Conservation (phyloP, 2,329 filamentous ascomycete species). For the Leptosphaerulina australis region DNA sequence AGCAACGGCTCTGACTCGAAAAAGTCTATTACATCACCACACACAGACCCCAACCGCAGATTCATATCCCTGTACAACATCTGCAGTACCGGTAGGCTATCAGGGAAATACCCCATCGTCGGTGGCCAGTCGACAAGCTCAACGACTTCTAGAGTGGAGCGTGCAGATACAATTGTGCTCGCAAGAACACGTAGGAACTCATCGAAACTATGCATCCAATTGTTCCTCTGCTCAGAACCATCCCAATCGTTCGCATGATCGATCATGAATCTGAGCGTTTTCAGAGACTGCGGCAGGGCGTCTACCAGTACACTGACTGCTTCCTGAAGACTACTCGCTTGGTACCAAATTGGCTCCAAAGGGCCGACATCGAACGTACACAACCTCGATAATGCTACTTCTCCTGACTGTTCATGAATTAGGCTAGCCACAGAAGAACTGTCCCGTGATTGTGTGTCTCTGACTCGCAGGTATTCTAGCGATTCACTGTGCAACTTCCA, state of each 20-base stretch:
- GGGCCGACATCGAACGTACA: background rate
- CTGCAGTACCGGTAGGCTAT: background rate
- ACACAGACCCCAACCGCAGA: background rate
- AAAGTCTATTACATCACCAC: background rate
- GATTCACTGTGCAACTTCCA: background rate
- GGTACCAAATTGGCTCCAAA: background rate
- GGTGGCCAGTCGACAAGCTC: constrained; percentile 4
- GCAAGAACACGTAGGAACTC: background rate
- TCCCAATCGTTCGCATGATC: no score
- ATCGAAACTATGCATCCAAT: no score
- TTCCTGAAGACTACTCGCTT: no score
- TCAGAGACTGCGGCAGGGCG: background rate
- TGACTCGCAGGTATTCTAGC: background rate
- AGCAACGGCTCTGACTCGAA: background rate
- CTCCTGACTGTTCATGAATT: no score
- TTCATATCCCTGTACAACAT: background rate
- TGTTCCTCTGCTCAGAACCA: no score
- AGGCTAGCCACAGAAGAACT: no score
- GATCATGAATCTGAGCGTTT: background rate
- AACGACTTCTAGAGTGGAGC: background rate
- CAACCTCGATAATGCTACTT: background rate
- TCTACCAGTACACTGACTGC: background rate
- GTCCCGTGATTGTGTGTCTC: background rate
- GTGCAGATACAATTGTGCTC: background rate
- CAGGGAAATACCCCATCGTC: constrained; percentile 3